A percentile compares a stretch with the other conserved stretches of the same genome.
phyloP scores from a whole-genome alignment of 441 rosid genomes.

The Pelargonium cotyledonis region DNA sequence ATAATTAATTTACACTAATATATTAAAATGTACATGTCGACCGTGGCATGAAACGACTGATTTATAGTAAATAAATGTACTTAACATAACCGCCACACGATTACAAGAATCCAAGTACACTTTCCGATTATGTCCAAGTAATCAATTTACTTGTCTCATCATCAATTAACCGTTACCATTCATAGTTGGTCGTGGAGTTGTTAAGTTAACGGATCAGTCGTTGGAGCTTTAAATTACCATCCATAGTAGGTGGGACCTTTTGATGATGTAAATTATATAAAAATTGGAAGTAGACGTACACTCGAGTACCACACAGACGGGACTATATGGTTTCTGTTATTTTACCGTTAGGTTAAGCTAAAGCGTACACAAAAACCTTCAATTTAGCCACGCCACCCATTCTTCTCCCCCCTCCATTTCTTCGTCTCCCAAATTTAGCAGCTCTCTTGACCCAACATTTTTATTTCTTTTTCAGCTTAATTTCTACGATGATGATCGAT shows the following conservation, averaged over 20 bases:
- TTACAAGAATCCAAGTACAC: no score
- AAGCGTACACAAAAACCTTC: not conserved
- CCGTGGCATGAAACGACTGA: no score
- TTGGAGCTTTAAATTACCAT: no score
- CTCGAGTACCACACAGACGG: not conserved
- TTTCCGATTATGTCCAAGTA: no score
- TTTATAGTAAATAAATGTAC: no score
- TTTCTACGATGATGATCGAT: not conserved
- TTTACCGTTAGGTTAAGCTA: not conserved
- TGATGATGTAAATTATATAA: not conserved
- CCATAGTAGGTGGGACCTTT: not conserved
- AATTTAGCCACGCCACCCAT: constrained; percentile 1
- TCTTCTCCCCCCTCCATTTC: not conserved
- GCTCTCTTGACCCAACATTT: not conserved
- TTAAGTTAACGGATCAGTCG: no score
- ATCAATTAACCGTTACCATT: no score
- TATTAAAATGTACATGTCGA: no score
- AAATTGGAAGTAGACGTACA: not conserved
- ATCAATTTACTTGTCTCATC: no score
- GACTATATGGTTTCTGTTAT: not conserved
- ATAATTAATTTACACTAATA: no score
- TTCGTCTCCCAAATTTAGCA: not conserved
- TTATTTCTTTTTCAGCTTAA: not conserved
- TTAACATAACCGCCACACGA: no score
- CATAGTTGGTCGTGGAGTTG: no score